A percentile compares a stretch with the other conserved stretches of the same genome.
These are phyloP conservation scores for Candida tallmaniae DNA, from an alignment of 805 yeast genomes.

Conservation along the genomic window DNA sequence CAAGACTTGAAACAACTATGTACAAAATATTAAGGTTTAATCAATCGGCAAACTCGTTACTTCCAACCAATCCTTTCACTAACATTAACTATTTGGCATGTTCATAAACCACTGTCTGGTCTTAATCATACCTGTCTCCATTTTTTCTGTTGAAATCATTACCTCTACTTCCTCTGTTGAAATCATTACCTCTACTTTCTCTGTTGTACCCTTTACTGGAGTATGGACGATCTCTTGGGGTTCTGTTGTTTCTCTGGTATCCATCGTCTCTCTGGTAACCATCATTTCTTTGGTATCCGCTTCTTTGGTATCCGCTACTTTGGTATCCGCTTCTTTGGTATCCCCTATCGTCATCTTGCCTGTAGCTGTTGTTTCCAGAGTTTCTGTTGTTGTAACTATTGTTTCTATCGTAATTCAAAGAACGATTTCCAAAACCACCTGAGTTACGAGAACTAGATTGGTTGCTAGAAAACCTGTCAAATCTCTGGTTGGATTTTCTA, in stretches of 20 bases:
- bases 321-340: no score
- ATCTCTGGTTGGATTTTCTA: conserved; percentile 7
- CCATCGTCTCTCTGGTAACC: conserved; percentile 7
- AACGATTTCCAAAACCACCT: no score
- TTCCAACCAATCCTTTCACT: no score
- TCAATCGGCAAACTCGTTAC: no score
- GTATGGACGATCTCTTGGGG: background rate
- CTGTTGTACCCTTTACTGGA: conserved; percentile 2
- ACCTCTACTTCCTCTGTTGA: conserved; percentile 4
- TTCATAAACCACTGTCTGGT: conserved; percentile 1
- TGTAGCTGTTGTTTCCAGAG: no score
- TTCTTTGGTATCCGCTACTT: conserved; percentile 1
- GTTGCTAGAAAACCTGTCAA: conserved; percentile 9
- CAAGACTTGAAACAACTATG: no score
- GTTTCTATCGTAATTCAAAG: no score
- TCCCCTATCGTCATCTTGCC: no score
- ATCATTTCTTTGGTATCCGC: conserved; percentile 3
- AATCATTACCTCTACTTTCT: conserved; percentile 3
- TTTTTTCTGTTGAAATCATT: conserved; percentile 4
- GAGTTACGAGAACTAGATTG: no score
- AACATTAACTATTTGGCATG: no score
- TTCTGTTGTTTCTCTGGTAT: conserved; percentile 4
- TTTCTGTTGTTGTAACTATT: no score
- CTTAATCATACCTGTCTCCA: conserved; percentile 4
- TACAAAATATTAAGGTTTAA: no score